A percentile compares a stretch with the other conserved stretches of the same genome.
These are phyloP conservation scores for Sporothrix brunneoviolacea DNA, from an alignment of 2,329 filamentous ascomycete species.

Conservation along the genomic window DNA sequence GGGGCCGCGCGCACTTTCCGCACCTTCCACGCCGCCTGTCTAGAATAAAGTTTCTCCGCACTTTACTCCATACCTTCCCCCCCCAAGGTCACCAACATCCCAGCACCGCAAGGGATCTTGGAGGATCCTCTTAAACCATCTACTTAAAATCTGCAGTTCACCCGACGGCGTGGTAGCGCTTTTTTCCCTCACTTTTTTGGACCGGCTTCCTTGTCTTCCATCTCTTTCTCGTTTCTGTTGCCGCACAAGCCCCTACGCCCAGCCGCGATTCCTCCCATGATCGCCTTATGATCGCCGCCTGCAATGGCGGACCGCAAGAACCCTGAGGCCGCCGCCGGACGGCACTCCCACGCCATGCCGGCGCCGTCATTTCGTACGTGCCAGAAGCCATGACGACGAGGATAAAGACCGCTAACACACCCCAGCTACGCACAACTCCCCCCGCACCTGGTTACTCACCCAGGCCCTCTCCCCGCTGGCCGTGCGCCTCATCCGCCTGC, in stretches of 20 bases:
- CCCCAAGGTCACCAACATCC: too few species aligned
- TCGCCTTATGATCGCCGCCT: neutral
- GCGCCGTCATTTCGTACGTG: slow-evolving; percentile 45
- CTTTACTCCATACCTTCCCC: too few species aligned
- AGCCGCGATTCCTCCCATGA: neutral
- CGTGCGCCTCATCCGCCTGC: slow-evolving; percentile 70
- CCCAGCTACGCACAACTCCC: slow-evolving; percentile 60
- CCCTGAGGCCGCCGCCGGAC: slow-evolving; percentile 36
- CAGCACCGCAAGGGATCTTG: too few species aligned
- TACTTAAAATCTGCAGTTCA: too few species aligned
- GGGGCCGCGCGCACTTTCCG: too few species aligned
- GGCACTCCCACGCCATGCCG: slow-evolving; percentile 38
- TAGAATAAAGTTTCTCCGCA: slow-evolving; percentile 4
- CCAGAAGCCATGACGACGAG: too few species aligned
- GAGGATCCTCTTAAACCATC: too few species aligned
- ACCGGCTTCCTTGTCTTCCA: neutral
- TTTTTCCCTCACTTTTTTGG: neutral
- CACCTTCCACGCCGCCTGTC: too few species aligned
- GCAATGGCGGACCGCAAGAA: slow-evolving; percentile 41
- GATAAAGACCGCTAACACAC: neutral
- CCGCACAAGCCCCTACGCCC: neutral
- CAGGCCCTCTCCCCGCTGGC: slow-evolving; percentile 78
- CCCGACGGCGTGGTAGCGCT: too few species aligned
- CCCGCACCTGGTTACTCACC: slow-evolving; percentile 89
- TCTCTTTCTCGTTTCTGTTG: neutral